Evolutionary conservation across 768 basidiomycete species (phyloP), one percentile per base, ranked within the genome.

Genomic region (Crepidotus variabilis): DNA sequence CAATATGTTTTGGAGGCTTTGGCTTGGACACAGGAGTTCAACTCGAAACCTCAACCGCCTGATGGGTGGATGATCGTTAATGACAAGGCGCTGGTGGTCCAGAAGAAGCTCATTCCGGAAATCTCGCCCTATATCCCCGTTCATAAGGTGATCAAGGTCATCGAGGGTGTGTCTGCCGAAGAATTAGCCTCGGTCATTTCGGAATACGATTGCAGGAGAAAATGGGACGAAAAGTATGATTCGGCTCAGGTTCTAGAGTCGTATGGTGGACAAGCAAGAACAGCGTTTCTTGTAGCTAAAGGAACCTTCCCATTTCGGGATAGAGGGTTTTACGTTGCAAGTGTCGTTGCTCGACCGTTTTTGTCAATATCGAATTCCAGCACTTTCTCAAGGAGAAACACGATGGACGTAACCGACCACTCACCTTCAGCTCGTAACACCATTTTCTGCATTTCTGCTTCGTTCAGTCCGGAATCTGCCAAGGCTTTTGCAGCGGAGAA

Each of bases 151-250:
- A 86, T 88, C 66, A 91, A 92, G 71, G 92, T 98, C 58, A 87
- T 98, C 50, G 91, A 98, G 67, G 94, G 94, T 2, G 83, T 95
- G 10, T 90, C 93, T 1, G 94, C 94, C 0, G 95, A 97, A 65
- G 96, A 99, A 68, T 77, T 98, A 34, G 86, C 84, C 0, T 78
- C 86, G 1, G 80, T 90, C 20, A 78, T 97, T 16, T 78, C 78
- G 7, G 87, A 86, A 58, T 79, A 82, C 39, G 81, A 85, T 50
- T 88, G 86, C 56, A 80, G 92, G 58, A 86, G 84, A 67, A 79
- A 80, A 23, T 97, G 94, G 94, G 94, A 97, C 65, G 88, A 94
- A 52, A 78, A 88, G 20, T 88, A 92, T 62, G 90, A 88, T 57
- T 83, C 82, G n/a, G 82, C 78, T 6, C 74, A 72, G 11, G 71